Conservation (phyloP, 192 early-diverging fungal genomes). For the Radiomyces spectabilis region DNA sequence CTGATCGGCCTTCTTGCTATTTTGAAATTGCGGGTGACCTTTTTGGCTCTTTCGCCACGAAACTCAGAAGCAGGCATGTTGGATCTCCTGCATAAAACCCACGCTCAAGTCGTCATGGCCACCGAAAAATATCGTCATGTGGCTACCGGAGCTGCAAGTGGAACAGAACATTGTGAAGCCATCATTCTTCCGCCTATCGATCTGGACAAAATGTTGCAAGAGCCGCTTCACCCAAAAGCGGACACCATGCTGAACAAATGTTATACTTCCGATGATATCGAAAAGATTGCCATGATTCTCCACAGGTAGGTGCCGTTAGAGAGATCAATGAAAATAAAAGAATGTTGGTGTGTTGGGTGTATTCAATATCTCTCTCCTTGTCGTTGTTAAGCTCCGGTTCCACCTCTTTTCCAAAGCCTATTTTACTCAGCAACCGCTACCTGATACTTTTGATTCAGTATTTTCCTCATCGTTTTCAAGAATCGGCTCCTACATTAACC, state of each 20-base stretch:
- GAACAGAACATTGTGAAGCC: background rate
- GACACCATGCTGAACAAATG: background rate
- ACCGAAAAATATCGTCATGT: background rate
- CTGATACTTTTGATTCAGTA: background rate
- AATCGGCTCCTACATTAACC: background rate
- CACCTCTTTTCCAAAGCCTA: slow-evolving; percentile 4
- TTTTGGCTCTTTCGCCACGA: background rate
- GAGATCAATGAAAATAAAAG: too few species aligned
- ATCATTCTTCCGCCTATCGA: background rate
- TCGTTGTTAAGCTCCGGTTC: slow-evolving; percentile 14
- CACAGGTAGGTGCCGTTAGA: too few species aligned
- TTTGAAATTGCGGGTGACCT: background rate
- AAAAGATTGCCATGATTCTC: background rate
- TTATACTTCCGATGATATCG: background rate
- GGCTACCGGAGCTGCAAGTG: background rate
- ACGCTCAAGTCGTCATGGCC: background rate
- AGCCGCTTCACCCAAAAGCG: background rate
- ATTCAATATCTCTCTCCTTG: too few species aligned
- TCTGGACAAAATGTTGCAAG: background rate
- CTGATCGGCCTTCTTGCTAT: background rate
- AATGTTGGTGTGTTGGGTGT: too few species aligned
- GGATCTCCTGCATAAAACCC: background rate
- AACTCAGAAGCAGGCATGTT: slow-evolving; percentile 2
- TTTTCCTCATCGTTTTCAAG: background rate
- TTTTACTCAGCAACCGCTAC: background rate